Evolutionary conservation across 176 grass and related monocot species (phyloP), one percentile per base, ranked within the genome.

Genomic region (Coix lacrymajobi): DNA sequence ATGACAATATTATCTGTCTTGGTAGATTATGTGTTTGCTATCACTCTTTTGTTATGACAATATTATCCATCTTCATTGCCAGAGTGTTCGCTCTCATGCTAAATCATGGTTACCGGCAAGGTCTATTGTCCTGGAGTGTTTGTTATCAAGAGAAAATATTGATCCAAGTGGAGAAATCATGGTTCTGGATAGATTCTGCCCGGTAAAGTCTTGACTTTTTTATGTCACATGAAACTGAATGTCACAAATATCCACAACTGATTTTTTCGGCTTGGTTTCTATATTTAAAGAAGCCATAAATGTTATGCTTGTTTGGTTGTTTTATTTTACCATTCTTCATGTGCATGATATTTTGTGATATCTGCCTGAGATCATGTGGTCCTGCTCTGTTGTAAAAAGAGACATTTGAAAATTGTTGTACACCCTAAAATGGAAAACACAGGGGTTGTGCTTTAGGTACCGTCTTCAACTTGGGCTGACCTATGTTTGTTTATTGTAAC

Each of bases 141-240:
- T 99, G 83, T 66, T 81, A 30, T 93, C 91, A 58, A 96, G 93
- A 88, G 70, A 51, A 62, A 93, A 83, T 46, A 63, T 99, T 72
- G 92, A 99, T 85, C 79, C 89, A 69, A 99, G 93, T 85, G 91
- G 85, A 90, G 91, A 99, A 92, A 99, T 99, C 77, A 85, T 99
- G 89, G 85, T 99, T 90, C 76, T 99, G 67, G 88, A 93, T 85
- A 88, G 80, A 85, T 96, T 76, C 70, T 99, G 96, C 62, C 96
- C 96, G 78, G 96, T 99, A 92, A 93, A 87, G 78, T 54, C 54
- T 57, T 90, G 61, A 57, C 30, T 51, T 26, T 36, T 76, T 32
- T 6, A 3, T 7, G 11, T 41, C 7, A 7, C 8, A 34, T 37
- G 29, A 45, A 71, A 46, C 19, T 73, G 36, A 3, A 14, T 66